A percentile compares a stretch with the other conserved stretches of the same genome.
These are phyloP conservation scores for Xylaria palmicola DNA, from an alignment of 495 filamentous ascomycete genomes.

Conservation along the genomic window DNA sequence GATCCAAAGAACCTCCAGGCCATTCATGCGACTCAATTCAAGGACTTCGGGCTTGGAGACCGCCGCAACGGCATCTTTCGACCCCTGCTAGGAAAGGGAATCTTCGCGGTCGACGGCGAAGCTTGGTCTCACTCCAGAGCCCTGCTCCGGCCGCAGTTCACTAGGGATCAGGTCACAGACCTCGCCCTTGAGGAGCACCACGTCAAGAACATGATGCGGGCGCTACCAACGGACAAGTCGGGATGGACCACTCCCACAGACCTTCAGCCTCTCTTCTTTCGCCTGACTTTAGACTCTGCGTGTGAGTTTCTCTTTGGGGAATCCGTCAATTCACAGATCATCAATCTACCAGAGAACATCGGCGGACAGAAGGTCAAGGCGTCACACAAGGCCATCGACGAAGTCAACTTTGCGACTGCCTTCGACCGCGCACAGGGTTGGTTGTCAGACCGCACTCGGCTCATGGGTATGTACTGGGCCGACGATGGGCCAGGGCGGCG, in stretches of 20 bases:
- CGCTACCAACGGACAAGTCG: slow-evolving; percentile 42
- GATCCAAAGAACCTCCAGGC: slow-evolving; percentile 73
- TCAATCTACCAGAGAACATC: slow-evolving; percentile 22
- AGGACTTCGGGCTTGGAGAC: slow-evolving; percentile 56
- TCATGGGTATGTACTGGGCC: too few relatives aligned
- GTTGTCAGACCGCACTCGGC: too few relatives aligned
- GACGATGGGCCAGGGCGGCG: too few relatives aligned
- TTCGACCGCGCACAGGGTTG: too few relatives aligned
- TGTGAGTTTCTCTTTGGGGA: slow-evolving; percentile 67
- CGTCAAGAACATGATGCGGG: too few relatives aligned
- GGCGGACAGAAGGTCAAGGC: background rate
- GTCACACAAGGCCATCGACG: slow-evolving; percentile 16
- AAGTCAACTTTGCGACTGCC: too few relatives aligned
- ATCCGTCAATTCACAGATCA: slow-evolving; percentile 33
- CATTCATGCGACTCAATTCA: slow-evolving; percentile 65
- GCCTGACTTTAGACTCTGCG: slow-evolving; percentile 64
- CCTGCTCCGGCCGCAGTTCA: slow-evolving; percentile 45
- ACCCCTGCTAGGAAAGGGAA: slow-evolving; percentile 45
- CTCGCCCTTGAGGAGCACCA: slow-evolving; percentile 53
- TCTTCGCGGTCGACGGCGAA: slow-evolving; percentile 46
- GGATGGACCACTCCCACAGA: slow-evolving; percentile 42
- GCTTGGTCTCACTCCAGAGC: slow-evolving; percentile 35
- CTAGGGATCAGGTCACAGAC: slow-evolving; percentile 37
- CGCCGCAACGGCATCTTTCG: slow-evolving; percentile 29
- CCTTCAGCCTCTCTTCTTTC: slow-evolving; percentile 61